phyloP scores from a whole-genome alignment of 2,329 filamentous ascomycete genomes.

The Aspergillus tamarii region DNA sequence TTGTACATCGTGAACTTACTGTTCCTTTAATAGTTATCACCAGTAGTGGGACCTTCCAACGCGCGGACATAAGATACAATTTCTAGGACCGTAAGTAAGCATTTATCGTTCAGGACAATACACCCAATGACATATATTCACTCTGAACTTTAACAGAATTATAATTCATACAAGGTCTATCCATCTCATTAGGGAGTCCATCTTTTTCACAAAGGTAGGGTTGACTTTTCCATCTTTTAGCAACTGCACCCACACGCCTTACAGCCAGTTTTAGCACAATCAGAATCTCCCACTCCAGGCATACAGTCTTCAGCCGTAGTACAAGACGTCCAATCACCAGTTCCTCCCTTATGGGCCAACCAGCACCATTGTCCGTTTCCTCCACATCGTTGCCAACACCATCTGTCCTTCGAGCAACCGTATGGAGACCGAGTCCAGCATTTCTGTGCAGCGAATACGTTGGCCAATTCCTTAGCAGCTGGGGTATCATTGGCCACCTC shows the following conservation, averaged over 20 bases:
- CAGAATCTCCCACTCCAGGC: not conserved
- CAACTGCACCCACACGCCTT: not conserved
- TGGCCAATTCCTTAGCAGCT: not conserved
- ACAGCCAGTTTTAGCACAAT: not conserved
- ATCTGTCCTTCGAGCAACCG: not conserved
- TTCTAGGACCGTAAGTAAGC: too few species aligned
- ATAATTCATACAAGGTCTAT: too few species aligned
- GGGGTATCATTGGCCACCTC: not conserved
- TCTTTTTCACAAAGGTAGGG: not conserved
- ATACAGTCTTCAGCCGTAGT: not conserved
- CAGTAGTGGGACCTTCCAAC: too few species aligned
- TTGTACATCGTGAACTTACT: too few species aligned
- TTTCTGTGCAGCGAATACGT: not conserved
- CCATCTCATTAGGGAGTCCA: too few species aligned
- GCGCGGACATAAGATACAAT: too few species aligned
- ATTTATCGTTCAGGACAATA: too few species aligned
- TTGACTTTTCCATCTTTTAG: not conserved
- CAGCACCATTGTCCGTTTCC: not conserved
- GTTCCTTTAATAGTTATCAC: too few species aligned
- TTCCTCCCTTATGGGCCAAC: not conserved
- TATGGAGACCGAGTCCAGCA: not conserved
- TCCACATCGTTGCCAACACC: not conserved
- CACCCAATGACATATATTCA: too few species aligned
- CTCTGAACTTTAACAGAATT: fast-evolving
- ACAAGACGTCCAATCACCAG: not conserved